Evolutionary conservation across 192 early-diverging fungal species (phyloP), one percentile per base, ranked within the genome.

Genomic region (Ambispora gerdemannii): DNA sequence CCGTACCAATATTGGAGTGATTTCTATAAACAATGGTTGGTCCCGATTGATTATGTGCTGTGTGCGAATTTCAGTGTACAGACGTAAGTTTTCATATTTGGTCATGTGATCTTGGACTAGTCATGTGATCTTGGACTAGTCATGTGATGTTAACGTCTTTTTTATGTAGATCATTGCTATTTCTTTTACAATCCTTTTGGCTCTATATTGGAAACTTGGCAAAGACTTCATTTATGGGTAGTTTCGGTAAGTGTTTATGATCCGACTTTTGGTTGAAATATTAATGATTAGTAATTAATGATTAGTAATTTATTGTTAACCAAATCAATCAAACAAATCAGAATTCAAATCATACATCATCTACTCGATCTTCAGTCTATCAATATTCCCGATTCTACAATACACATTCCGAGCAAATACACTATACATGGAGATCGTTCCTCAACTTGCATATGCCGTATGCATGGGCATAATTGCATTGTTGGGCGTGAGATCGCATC

Each of bases 281-380:
- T n/a, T n/a, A n/a, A n/a, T n/a, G n/a, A n/a, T n/a, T n/a, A n/a
- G n/a, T n/a, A n/a, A n/a, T n/a, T n/a, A n/a, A n/a, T n/a, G n/a
- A n/a, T n/a, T n/a, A n/a, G n/a, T n/a, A n/a, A n/a, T n/a, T n/a
- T n/a, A n/a, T n/a, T n/a, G n/a, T n/a, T n/a, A n/a, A n/a, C n/a
- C n/a, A n/a, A n/a, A n/a, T n/a, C n/a, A n/a, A n/a, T n/a, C n/a
- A n/a, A n/a, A n/a, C n/a, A n/a, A n/a, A 20, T 20, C 47, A 52
- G 79, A 80, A 74, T 78, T 78, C 32, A 73, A 73, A 56, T 78
- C 74, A 50, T 80, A 80, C 24, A 75, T 80, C n/a, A 43, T 78
- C n/a, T 76, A 70, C 38, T 74, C 71, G 36, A 34, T 67, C 4
- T 36, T 77, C 19, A 80, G 77, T 63, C 27, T 76, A 4, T 52